Conservation (phyloP, 139 green algal genomes). For the Desmodesmus armatus region DNA sequence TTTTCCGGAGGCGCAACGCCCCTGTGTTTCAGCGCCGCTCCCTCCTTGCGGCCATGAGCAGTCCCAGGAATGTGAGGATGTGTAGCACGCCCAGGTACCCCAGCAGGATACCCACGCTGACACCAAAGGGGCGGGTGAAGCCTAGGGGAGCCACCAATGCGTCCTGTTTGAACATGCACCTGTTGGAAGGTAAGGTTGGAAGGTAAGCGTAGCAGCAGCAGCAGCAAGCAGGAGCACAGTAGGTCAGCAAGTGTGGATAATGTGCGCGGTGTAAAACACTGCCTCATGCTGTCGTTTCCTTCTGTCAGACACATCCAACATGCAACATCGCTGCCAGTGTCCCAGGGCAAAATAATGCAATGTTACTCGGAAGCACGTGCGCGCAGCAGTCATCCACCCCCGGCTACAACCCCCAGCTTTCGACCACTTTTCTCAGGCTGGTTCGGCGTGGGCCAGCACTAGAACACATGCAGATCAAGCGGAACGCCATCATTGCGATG, state of each 20-base stretch:
- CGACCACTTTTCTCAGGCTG: no score
- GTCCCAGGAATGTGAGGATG: neutral
- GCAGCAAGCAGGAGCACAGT: neutral
- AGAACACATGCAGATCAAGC: neutral
- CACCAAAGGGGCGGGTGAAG: neutral
- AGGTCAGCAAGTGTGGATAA: neutral
- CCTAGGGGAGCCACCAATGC: neutral
- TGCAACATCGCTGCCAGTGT: neutral
- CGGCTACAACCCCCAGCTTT: neutral
- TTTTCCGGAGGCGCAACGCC: no score
- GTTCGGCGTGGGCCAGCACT: no score
- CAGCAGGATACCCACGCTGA: slow-evolving; percentile 1
- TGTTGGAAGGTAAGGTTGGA: no score
- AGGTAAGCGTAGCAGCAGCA: no score
- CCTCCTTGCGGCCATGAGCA: neutral
- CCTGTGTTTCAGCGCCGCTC: slow-evolving; percentile 22
- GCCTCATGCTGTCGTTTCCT: no score
- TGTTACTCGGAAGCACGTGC: neutral
- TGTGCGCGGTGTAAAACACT: neutral
- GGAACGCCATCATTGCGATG: neutral
- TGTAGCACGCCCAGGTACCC: neutral
- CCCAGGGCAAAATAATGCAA: neutral
- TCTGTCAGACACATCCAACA: no score
- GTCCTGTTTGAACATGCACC: neutral
- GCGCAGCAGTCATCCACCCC: neutral